Conservation (phyloP, 768 basidiomycete genomes). For the Trametes cubensis region DNA sequence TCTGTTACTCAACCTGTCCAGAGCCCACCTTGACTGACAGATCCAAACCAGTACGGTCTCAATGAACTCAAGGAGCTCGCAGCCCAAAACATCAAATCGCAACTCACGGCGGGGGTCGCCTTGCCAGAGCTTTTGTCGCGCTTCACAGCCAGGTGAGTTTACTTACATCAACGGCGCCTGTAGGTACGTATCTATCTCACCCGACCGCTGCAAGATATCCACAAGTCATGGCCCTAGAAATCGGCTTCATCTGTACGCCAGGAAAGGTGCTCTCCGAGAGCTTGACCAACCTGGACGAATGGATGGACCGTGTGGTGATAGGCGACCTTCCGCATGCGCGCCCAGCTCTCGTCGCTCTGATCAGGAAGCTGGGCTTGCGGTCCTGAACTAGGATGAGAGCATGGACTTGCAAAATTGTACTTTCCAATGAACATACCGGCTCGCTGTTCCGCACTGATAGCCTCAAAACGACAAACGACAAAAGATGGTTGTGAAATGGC, state of each 20-base stretch:
- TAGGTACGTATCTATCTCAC: too few relatives aligned
- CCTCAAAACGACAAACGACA: too few relatives aligned
- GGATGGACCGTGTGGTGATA: background rate
- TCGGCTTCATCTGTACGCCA: background rate
- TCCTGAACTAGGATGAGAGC: too few relatives aligned
- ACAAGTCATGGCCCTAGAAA: background rate
- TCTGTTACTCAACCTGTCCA: background rate
- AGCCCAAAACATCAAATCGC: background rate
- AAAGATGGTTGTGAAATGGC: too few relatives aligned
- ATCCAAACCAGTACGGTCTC: background rate
- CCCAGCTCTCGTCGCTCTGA: background rate
- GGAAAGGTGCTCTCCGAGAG: background rate
- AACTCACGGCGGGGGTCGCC: background rate
- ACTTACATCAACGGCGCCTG: too few relatives aligned
- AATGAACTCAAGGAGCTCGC: background rate
- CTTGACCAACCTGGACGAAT: background rate
- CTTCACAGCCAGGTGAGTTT: background rate
- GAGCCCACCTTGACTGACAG: background rate
- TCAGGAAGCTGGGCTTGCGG: background rate
- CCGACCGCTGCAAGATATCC: background rate
- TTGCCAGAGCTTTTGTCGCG: background rate
- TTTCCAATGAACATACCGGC: too few relatives aligned
- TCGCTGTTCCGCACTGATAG: too few relatives aligned
- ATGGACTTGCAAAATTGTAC: too few relatives aligned
- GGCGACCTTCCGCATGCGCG: slow-evolving; percentile 5